Base-by-base conservation (phyloP, 768 basidiomycete species). In the Hysterangium stoloniferum region DNA sequence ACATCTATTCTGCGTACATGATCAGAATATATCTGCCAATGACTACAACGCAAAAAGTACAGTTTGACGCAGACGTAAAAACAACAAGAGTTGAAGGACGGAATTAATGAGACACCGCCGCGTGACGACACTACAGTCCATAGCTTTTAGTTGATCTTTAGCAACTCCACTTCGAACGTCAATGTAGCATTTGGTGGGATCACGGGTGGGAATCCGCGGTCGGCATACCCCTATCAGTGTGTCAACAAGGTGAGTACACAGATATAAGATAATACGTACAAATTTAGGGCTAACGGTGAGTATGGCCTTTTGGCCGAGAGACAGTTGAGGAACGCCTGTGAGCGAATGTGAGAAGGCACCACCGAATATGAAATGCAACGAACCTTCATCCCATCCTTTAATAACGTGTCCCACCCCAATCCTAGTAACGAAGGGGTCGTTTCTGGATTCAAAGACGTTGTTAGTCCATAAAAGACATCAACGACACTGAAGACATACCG, bases 371-470 rank as follows among this genome's bases (percentile, higher is more conserved):
- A n/a, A 40, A 31, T 12, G 6, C 24, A 31, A 66, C 74, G 58
- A 56, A 83, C 91, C 90, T 64, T 91, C 86, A 60, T 92, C 90
- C 91, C 89, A 93, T 27, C 90, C 87, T 61, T 74, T 84, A 68
- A 94, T 92, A 41, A 94, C 90, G 61, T 82, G 80, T 6, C 86
- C 85, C 17, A 79, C 70, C 38, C 90, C 87, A 55, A 91, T 90
- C 61, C 77, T 61, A 3, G 85, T 87, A 54, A 66, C 58, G 63
- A 92, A 91, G 1, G 86, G 77, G 0, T 3, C 2, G 0, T 71
- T 69, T 33, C 88, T 87, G 63, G 62, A 59, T 27, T 49, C 22
- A 29, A 33, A 38, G 17, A 17, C 42, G 31, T 19, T 40, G 24
- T 24, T 13, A 20, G 25, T 19, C 29, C 32, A 36, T 15, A 17